Evolutionary conservation across 2,329 filamentous ascomycete genomes (phyloP).

Genomic region (Pyricularia sp.): DNA sequence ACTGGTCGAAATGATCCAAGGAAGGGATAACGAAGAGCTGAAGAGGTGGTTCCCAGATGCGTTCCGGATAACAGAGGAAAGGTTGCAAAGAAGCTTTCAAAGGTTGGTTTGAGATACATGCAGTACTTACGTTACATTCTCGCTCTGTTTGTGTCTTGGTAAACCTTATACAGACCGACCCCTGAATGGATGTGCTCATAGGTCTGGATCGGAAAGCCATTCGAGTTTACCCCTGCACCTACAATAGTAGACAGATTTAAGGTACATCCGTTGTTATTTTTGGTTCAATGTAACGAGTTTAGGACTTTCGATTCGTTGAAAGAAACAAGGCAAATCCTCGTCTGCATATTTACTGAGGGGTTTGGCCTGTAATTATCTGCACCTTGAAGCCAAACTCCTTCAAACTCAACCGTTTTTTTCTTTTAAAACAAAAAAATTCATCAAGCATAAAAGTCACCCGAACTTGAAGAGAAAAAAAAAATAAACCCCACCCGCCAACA

Average conservation of each 20-base stretch:
- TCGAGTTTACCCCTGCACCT: too few relatives aligned
- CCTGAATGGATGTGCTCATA: too few relatives aligned
- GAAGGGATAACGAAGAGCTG: conserved; percentile 17
- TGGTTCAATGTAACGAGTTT: too few relatives aligned
- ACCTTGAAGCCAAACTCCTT: not conserved
- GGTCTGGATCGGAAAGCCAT: too few relatives aligned
- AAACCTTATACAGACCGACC: not conserved
- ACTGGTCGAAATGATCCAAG: conserved; percentile 39
- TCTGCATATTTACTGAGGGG: too few relatives aligned
- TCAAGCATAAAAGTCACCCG: not conserved
- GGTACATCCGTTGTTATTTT: too few relatives aligned
- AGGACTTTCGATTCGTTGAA: too few relatives aligned
- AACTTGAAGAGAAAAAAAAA: not conserved
- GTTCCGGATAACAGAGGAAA: conserved; percentile 32
- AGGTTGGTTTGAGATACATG: not conserved
- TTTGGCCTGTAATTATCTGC: not conserved
- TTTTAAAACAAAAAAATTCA: not conserved
- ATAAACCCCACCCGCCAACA: not conserved
- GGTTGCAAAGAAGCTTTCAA: conserved; percentile 18
- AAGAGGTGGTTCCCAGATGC: conserved; percentile 38
- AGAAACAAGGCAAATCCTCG: too few relatives aligned
- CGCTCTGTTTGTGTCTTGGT: not conserved
- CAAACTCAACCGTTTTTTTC: not conserved
- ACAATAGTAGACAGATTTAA: too few relatives aligned
- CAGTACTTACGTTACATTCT: not conserved